Evolutionary conservation across 306 rosid genomes (phyloP).

Genomic region (Cucurbita maxima): DNA sequence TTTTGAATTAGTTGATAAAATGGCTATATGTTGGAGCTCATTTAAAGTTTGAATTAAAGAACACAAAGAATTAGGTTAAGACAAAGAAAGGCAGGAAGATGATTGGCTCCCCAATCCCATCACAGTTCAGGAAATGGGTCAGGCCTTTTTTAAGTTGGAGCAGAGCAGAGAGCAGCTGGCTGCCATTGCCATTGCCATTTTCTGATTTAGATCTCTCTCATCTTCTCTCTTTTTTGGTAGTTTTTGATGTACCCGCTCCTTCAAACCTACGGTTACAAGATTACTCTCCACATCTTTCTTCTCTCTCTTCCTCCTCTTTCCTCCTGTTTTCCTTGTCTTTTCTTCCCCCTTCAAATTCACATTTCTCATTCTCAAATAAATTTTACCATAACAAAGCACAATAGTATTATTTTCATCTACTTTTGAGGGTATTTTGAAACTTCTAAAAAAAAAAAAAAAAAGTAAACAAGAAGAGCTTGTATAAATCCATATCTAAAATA

Average conservation of each 20-base stretch:
- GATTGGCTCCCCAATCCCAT: constrained; percentile 10
- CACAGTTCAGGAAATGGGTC: constrained; percentile 5
- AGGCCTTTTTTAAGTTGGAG: constrained; percentile 6
- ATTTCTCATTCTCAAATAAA: not conserved
- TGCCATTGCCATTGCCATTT: constrained; percentile 9
- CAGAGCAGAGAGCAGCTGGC: constrained; percentile 6
- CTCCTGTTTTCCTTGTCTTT: not conserved
- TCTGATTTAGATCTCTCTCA: constrained; percentile 3
- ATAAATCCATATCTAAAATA: no score
- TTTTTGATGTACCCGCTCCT: not conserved
- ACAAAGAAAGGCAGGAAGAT: not conserved
- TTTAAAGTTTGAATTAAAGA: not conserved
- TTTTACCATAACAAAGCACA: not conserved
- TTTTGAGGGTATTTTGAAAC: not conserved
- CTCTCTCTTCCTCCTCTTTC: not conserved
- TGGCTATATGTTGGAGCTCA: not conserved
- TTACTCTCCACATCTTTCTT: not conserved
- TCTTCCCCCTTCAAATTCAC: not conserved
- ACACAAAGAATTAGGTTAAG: not conserved
- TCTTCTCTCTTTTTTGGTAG: not conserved
- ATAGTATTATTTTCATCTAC: not conserved
- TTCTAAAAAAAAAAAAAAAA: not conserved
- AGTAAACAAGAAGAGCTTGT: no score
- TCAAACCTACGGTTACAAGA: constrained; percentile 6
- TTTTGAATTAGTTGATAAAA: not conserved